Evolutionary conservation across 768 basidiomycete genomes (phyloP).

Genomic region (Boletales sp.): DNA sequence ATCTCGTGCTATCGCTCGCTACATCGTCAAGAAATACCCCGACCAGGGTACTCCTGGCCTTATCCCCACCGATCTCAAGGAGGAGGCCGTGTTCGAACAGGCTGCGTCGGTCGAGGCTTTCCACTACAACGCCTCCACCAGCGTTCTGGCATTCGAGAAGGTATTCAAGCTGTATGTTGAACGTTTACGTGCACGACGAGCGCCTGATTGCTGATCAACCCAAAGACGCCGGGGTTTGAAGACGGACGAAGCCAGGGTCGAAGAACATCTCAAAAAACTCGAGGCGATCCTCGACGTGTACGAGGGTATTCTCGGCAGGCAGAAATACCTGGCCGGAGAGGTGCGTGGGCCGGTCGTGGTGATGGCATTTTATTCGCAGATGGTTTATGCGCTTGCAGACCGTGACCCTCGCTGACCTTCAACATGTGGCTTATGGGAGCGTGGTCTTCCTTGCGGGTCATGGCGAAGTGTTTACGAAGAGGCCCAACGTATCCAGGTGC

Average conservation of each 20-base stretch:
- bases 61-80: constrained; percentile 42
- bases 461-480: constrained; percentile 28
- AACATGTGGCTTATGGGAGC: constrained; percentile 48
- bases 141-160: constrained; percentile 44
- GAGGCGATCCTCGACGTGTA: constrained; percentile 47
- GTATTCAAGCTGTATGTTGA: constrained; percentile 47
- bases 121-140: constrained; percentile 46
- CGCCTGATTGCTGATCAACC: neutral
- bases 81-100: constrained; percentile 30
- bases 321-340: constrained; percentile 55
- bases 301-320: constrained; percentile 50
- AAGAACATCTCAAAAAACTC: constrained; percentile 15
- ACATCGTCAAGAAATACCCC: constrained; percentile 53
- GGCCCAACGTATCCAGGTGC: constrained; percentile 47
- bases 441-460: constrained; percentile 22
- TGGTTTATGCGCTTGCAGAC: constrained; percentile 22
- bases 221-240: constrained; percentile 15
- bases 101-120: constrained; percentile 44
- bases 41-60: constrained; percentile 45
- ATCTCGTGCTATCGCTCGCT: constrained; percentile 58
- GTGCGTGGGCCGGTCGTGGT: constrained; percentile 28
- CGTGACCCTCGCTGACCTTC: constrained; percentile 56
- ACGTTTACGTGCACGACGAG: too few species aligned
- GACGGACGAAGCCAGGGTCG: constrained; percentile 21
- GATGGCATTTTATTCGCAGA: neutral